Base-by-base conservation (phyloP, 2,329 filamentous ascomycete species). In the Scytalidium sp. region DNA sequence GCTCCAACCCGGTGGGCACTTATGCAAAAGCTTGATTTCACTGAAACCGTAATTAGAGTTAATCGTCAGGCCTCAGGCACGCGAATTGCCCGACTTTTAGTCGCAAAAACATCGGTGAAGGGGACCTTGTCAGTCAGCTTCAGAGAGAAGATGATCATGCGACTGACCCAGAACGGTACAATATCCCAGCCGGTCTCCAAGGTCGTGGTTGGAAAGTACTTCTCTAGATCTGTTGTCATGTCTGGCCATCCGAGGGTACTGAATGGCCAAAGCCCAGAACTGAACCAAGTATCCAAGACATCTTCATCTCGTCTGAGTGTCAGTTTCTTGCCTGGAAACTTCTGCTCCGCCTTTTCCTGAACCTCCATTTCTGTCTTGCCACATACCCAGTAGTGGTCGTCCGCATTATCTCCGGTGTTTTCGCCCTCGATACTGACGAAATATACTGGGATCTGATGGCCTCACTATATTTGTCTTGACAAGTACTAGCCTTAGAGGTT, bases 101-200 rank as follows among this genome's bases (percentile, higher is more conserved):
- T n/a, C n/a, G n/a, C n/a, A n/a, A n/a, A n/a, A n/a, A 97, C 91
- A 72, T 97, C 92, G 51, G 77, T 85, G 75, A 97, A 97, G 0
- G 92, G 92, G 27, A 96, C 78, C 66, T 95, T 79, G 53, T 90
- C 91, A 10, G 91, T 96, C 69, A 97, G 75, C 74, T 95, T 94
- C 53, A 96, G 73, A 52, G 87, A 85, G 21, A 97, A 81, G 81
- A 96, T 92, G 64, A 96, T 90, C 92, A 97, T 97, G 60, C 92
- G 80, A 21, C 74, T 75, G 59, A 96, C 89, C 90, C 90, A 96
- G 81, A 95, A 95, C 75, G 88, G 88, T 25, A 91, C 68, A 64
- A 96, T 96, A 66, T 96, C 91, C 90, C 92, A 97, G 36, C 92
- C 92, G 42, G 92, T 96, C 74, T 97, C 92, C 19, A 97, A 78